Evolutionary conservation across 108 stramenopile genomes (phyloP).

Genomic region (Cyclotella choctawhatcheeana): DNA sequence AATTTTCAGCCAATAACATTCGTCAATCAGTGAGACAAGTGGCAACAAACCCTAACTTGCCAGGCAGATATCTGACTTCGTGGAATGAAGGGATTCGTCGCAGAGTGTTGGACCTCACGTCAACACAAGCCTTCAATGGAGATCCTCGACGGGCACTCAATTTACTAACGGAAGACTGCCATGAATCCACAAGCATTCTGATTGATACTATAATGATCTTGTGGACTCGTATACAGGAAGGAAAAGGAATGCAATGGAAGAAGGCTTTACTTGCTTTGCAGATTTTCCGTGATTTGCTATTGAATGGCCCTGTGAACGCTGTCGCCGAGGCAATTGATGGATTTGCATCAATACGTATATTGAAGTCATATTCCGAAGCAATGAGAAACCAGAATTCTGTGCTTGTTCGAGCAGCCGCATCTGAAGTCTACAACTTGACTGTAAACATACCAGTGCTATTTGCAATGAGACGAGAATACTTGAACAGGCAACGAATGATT

Average conservation of each 20-base stretch:
- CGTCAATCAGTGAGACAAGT: slow-evolving; percentile 43
- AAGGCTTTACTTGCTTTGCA: slow-evolving; percentile 50
- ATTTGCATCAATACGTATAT: slow-evolving; percentile 42
- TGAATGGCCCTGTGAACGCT: slow-evolving; percentile 47
- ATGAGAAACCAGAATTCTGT: slow-evolving; percentile 41
- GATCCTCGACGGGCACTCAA: slow-evolving; percentile 35
- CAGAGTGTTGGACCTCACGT: slow-evolving; percentile 51
- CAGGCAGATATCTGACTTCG: slow-evolving; percentile 37
- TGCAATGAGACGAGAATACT: slow-evolving; percentile 38
- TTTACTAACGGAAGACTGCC: slow-evolving; percentile 45
- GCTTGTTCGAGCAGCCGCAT: slow-evolving; percentile 41
- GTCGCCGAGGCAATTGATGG: slow-evolving; percentile 54
- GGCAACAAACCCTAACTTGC: slow-evolving; percentile 24
- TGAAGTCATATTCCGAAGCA: slow-evolving; percentile 46
- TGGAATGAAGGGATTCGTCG: slow-evolving; percentile 37
- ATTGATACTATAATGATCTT: slow-evolving; percentile 51
- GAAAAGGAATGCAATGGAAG: slow-evolving; percentile 52
- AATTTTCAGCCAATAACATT: slow-evolving; percentile 40
- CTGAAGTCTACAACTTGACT: slow-evolving; percentile 37
- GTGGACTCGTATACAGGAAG: slow-evolving; percentile 57
- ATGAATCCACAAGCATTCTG: slow-evolving; percentile 39
- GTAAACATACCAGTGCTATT: slow-evolving; percentile 46
- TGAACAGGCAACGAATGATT: slow-evolving; percentile 30
- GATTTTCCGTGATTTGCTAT: slow-evolving; percentile 45
- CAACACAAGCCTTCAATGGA: slow-evolving; percentile 44